These are phyloP conservation scores for Tetracentron sinense DNA, from an alignment of 164 flowering plant genomes.

Conservation along the genomic window DNA sequence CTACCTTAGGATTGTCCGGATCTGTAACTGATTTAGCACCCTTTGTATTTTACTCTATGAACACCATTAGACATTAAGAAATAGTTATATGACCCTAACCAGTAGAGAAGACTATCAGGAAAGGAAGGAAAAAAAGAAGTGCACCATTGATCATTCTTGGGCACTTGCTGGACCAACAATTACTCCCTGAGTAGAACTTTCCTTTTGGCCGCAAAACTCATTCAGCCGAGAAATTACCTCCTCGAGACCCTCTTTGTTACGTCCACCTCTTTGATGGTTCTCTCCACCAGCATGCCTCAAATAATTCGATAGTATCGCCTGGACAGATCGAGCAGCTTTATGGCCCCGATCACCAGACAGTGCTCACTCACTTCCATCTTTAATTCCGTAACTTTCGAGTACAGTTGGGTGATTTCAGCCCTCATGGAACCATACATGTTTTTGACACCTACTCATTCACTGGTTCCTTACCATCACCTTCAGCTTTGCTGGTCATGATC, in stretches of 20 bases:
- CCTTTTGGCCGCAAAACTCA: too few relatives aligned
- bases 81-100: too few relatives aligned
- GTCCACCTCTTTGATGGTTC: conserved; percentile 82
- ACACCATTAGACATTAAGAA: too few relatives aligned
- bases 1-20: too few relatives aligned
- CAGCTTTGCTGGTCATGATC: conserved; percentile 49
- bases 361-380: conserved; percentile 98
- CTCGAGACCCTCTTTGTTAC: conserved; percentile 86
- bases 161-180: too few relatives aligned
- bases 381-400: conserved; percentile 83
- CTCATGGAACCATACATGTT: conserved; percentile 68
- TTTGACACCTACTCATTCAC: conserved; percentile 83
- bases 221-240: conserved; percentile 75
- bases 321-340: conserved; percentile 79
- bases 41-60: too few relatives aligned
- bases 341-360: conserved; percentile 70
- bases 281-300: conserved; percentile 92
- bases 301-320: conserved; percentile 91
- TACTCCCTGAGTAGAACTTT: too few relatives aligned
- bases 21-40: too few relatives aligned
- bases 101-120: too few relatives aligned
- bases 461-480: conserved; percentile 47
- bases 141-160: too few relatives aligned
- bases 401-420: conserved; percentile 70
- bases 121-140: too few relatives aligned